A percentile compares a stretch with the other conserved stretches of the same genome.
These are phyloP conservation scores for Heliamphora pulchella DNA, from an alignment of 179 eudicot species.

Conservation along the genomic window DNA sequence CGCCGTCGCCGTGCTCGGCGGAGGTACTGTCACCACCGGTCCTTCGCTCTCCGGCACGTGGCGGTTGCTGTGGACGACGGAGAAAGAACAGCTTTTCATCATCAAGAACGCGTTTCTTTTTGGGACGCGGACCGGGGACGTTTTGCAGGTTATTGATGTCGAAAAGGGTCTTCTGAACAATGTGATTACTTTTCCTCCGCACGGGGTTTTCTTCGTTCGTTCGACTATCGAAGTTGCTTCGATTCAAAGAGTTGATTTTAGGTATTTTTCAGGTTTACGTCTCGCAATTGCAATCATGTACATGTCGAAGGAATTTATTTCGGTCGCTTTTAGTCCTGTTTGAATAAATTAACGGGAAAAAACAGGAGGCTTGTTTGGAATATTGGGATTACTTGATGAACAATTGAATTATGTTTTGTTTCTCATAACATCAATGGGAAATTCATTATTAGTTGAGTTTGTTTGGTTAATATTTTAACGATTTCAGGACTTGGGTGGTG, in stretches of 20 bases:
- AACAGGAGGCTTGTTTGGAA: background rate
- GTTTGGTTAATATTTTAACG: background rate
- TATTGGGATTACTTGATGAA: background rate
- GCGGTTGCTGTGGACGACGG: slow-evolving; percentile 92
- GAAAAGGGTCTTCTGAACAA: slow-evolving; percentile 49
- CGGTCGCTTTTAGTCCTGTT: background rate
- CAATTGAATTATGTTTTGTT: no score
- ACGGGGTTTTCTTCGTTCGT: slow-evolving; percentile 87
- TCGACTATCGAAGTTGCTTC: slow-evolving; percentile 67
- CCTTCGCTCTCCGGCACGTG: slow-evolving; percentile 71
- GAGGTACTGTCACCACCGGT: slow-evolving; percentile 51
- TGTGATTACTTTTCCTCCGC: slow-evolving; percentile 83
- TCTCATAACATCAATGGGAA: background rate
- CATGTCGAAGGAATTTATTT: background rate
- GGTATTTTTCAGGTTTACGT: slow-evolving; percentile 25
- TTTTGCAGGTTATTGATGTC: slow-evolving; percentile 80
- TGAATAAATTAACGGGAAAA: background rate
- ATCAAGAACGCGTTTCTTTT: slow-evolving; percentile 55
- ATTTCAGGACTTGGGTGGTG: background rate
- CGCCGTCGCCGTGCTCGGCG: slow-evolving; percentile 40
- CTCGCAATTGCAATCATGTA: background rate
- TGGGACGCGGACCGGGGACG: slow-evolving; percentile 74
- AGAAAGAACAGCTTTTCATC: slow-evolving; percentile 85
- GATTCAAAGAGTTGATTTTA: slow-evolving; percentile 67
- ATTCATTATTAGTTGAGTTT: background rate